A percentile compares a stretch with the other conserved stretches of the same genome.
Evolutionary conservation across 2,329 filamentous ascomycete species (phyloP).

Genomic region (Pyrenophora graminea): DNA sequence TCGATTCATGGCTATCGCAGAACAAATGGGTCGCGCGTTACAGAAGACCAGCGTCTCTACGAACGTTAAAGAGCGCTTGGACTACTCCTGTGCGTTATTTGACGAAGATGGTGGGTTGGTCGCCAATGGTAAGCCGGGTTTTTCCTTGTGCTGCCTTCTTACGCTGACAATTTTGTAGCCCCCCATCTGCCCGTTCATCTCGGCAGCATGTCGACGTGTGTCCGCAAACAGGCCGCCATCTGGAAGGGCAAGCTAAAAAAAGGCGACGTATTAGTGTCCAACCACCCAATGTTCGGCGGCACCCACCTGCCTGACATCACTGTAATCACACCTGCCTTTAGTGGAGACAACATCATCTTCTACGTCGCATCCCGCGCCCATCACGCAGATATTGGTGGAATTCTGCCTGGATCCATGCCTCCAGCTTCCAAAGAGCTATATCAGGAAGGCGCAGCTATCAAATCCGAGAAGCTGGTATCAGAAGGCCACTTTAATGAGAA

Average conservation of each 20-base stretch:
- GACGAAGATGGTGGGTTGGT: slow-evolving; percentile 76
- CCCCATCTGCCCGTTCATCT: slow-evolving; percentile 82
- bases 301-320: slow-evolving; percentile 86
- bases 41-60: slow-evolving; percentile 81
- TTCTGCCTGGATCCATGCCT: slow-evolving; percentile 81
- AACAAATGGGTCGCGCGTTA: slow-evolving; percentile 79
- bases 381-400: slow-evolving; percentile 83
- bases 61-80: slow-evolving; percentile 80
- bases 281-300: slow-evolving; percentile 82
- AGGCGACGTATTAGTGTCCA: slow-evolving; percentile 81
- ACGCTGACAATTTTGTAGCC: slow-evolving; percentile 47
- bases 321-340: slow-evolving; percentile 78
- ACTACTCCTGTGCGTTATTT: slow-evolving; percentile 83
- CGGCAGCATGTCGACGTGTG: slow-evolving; percentile 84
- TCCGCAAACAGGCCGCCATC: slow-evolving; percentile 76
- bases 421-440: slow-evolving; percentile 67
- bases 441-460: slow-evolving; percentile 62
- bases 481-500: slow-evolving; percentile 79
- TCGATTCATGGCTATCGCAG: slow-evolving; percentile 83
- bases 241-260: slow-evolving; percentile 78
- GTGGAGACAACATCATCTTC: slow-evolving; percentile 75
- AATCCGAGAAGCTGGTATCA: slow-evolving; percentile 69
- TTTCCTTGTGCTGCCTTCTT: background rate
- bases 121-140: slow-evolving; percentile 60
- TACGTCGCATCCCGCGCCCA: slow-evolving; percentile 81